Evolutionary conservation across 495 filamentous ascomycete genomes (phyloP), one percentile per base, ranked within the genome.

Genomic region (Penicillium desertorum): DNA sequence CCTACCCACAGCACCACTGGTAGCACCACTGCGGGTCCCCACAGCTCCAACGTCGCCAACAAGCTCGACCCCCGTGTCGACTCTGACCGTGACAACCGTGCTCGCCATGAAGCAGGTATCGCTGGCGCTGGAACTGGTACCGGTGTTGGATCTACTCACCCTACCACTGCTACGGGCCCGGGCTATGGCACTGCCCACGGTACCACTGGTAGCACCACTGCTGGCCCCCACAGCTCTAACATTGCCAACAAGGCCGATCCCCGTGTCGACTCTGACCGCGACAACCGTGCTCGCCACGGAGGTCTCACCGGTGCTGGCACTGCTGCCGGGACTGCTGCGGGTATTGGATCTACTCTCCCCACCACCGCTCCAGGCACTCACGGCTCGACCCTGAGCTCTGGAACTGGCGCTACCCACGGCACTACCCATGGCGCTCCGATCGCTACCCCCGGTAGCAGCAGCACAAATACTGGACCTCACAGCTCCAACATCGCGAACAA

Each of bases 401-500:
- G 36, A 17, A 39, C 36, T 39, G 36, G 36, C n/a, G 36, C 36
- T 17, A 17, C 36, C n/a, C 36, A 39, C 9, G n/a, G 36, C 7
- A n/a, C 36, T 8, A 17, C 36, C n/a, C 36, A 39, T n/a, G n/a
- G 36, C 7, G n/a, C 6, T 17, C 36, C 36, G 3, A 39, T 17
- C 9, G 6, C n/a, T 8, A 34, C 46, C 5, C 27, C n/a, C 2
- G 17, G 11, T 9, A 49, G 16, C 9, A 34, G 29, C 50, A 52
- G 51, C 39, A 53, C 51, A 11, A 53, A 44, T 5, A 39, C 23
- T n/a, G 51, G 42, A 2, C 42, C 20, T 0, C 53, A 55, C 32
- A 36, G 23, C 22, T 55, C 53, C 10, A 47, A 55, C 30, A 29
- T 47, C 22, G 53, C 53, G 2, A 55, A 55, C 53, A 55, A 55